Conservation (phyloP, 2,329 filamentous ascomycete species). For the Coniochaeta sp. region DNA sequence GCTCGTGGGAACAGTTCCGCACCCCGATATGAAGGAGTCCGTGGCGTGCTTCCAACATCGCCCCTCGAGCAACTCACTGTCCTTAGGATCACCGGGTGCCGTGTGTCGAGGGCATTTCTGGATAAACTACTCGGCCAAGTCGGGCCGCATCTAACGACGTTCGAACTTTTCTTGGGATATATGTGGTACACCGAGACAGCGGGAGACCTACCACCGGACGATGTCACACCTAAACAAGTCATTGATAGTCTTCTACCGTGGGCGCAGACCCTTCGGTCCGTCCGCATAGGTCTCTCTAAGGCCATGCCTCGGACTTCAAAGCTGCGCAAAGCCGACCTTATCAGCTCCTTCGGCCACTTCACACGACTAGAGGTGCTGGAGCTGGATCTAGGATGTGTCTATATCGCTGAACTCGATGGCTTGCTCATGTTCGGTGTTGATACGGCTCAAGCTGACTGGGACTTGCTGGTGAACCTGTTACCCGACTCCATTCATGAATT, state of each 20-base stretch:
- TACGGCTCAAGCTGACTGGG: not conserved
- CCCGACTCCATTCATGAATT: not conserved
- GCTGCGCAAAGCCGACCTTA: not conserved
- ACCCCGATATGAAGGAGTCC: not conserved
- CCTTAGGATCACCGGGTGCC: not conserved
- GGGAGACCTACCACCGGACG: not conserved
- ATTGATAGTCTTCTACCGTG: not conserved
- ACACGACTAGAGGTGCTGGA: not conserved
- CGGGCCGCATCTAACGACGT: not conserved
- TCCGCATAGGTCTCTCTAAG: not conserved
- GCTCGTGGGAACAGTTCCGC: not conserved
- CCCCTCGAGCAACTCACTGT: not conserved
- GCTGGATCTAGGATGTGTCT: not conserved
- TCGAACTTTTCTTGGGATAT: not conserved
- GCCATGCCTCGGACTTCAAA: not conserved
- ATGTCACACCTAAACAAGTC: not conserved
- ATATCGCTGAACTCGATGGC: not conserved
- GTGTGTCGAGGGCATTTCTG: not conserved
- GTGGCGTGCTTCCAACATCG: not conserved
- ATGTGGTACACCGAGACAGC: not conserved
- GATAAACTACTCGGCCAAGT: not conserved
- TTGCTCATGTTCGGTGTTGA: not conserved
- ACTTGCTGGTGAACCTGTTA: not conserved
- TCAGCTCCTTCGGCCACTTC: not conserved
- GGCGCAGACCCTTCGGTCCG: not conserved